Conservation (phyloP, 2,329 filamentous ascomycete species). For the Ophiosphaerella korrae region DNA sequence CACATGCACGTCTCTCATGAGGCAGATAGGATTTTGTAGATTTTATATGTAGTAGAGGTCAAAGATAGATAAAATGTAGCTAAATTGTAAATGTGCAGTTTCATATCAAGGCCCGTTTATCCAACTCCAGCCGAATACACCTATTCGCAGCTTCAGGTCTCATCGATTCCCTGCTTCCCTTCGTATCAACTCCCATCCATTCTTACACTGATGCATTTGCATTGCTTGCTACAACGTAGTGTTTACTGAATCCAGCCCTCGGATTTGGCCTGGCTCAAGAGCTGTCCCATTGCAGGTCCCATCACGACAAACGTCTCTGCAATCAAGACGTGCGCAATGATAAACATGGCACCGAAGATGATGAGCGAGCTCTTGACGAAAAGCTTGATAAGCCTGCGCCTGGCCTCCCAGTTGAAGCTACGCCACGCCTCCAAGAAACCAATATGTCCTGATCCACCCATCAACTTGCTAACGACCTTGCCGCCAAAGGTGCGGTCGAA, state of each 20-base stretch:
- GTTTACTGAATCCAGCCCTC: background rate
- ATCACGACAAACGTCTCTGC: slow-evolving; percentile 60
- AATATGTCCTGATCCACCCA: slow-evolving; percentile 74
- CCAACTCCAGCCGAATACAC: too few relatives aligned
- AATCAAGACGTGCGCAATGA: slow-evolving; percentile 58
- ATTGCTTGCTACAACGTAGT: too few relatives aligned
- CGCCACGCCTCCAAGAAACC: slow-evolving; percentile 78
- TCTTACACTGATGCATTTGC: too few relatives aligned
- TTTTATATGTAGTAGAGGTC: too few relatives aligned
- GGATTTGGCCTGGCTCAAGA: slow-evolving; percentile 20
- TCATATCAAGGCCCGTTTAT: too few relatives aligned
- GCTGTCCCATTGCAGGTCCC: slow-evolving; percentile 38
- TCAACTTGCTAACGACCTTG: slow-evolving; percentile 73
- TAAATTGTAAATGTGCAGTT: too few relatives aligned
- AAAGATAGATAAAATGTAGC: too few relatives aligned
- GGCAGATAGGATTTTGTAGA: too few relatives aligned
- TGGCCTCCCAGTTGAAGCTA: slow-evolving; percentile 74
- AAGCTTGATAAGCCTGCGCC: slow-evolving; percentile 74
- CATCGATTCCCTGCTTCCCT: too few relatives aligned
- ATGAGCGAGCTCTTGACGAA: slow-evolving; percentile 73
- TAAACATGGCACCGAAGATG: slow-evolving; percentile 51
- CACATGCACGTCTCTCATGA: too few relatives aligned
- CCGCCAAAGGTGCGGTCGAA: slow-evolving; percentile 88
- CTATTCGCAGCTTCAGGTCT: too few relatives aligned
- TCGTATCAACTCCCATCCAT: too few relatives aligned